Conservation (phyloP, 139 green algal species). For the Chlorella sp. region DNA sequence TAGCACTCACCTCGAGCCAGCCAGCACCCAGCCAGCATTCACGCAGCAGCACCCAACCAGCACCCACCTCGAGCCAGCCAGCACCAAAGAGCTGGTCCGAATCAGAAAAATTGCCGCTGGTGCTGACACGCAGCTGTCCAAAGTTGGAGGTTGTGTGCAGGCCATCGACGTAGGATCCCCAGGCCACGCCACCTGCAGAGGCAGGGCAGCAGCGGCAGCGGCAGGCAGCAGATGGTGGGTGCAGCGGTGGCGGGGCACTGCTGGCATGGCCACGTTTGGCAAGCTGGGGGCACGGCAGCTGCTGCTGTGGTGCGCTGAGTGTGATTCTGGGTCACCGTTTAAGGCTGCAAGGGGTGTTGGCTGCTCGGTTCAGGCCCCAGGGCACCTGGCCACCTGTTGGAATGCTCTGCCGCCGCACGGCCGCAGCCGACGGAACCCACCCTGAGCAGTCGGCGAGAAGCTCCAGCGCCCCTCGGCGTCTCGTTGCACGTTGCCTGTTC, state of each 20-base stretch:
- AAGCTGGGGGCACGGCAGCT: too few species aligned
- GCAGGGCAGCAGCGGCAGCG: too few species aligned
- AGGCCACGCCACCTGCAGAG: conserved; percentile 43
- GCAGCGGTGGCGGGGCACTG: too few species aligned
- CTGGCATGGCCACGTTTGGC: too few species aligned
- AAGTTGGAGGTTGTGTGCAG: conserved; percentile 60
- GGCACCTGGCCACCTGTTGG: not conserved
- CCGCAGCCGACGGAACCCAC: not conserved
- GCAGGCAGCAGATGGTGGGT: too few species aligned
- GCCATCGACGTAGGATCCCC: conserved; percentile 58
- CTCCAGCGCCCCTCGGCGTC: not conserved
- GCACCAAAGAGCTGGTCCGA: conserved; percentile 51
- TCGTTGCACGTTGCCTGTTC: not conserved
- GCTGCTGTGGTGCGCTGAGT: too few species aligned
- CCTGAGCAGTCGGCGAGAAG: not conserved
- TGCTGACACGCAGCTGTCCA: conserved; percentile 62
- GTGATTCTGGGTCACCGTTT: too few species aligned
- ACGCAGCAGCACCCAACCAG: too few species aligned
- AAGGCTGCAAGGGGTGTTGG: too few species aligned
- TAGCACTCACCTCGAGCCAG: conserved; percentile 15
- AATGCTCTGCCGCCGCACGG: too few species aligned
- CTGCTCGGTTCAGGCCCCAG: not conserved
- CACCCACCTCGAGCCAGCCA: conserved; percentile 43
- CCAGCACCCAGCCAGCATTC: too few species aligned
- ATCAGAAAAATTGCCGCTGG: conserved; percentile 18